Conservation (phyloP, 495 filamentous ascomycete genomes). For the Aspergillus indologenus region DNA sequence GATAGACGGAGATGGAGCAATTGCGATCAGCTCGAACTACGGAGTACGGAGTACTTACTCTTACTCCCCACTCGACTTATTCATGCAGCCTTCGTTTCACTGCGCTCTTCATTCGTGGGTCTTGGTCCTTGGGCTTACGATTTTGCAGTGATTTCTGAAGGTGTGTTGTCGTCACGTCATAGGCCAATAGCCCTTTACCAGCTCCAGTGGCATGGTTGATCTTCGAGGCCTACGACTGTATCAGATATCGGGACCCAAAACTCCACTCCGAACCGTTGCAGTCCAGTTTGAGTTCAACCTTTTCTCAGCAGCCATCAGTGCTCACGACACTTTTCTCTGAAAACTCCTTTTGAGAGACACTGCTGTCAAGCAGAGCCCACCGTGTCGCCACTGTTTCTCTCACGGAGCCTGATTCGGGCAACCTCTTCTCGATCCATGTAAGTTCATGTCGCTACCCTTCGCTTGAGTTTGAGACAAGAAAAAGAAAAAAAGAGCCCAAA, state of each 20-base stretch:
- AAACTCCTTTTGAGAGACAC: conserved; percentile 1
- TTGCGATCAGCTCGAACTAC: not conserved
- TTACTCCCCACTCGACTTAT: no score
- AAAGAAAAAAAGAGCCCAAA: conserved; percentile 11
- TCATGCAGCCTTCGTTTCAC: not conserved
- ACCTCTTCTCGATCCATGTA: conserved; percentile 30
- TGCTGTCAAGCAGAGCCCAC: conserved; percentile 18
- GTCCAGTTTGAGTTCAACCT: conserved; percentile 5
- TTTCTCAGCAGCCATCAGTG: conserved; percentile 8
- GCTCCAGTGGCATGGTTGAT: conserved; percentile 14
- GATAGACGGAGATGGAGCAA: not conserved
- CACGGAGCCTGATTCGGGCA: conserved; percentile 34
- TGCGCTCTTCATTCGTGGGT: not conserved
- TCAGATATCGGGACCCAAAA: conserved; percentile 13
- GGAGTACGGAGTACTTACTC: no score
- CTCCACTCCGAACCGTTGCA: conserved; percentile 16
- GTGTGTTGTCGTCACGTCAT: not conserved
- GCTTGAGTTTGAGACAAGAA: conserved; percentile 13
- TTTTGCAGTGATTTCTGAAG: not conserved
- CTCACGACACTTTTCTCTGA: conserved; percentile 5
- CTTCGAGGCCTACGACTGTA: not conserved
- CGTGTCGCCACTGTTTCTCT: conserved; percentile 33
- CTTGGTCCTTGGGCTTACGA: not conserved
- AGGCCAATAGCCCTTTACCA: not conserved
- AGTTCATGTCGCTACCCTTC: conserved; percentile 22